Base-by-base conservation (phyloP, 768 basidiomycete species). In the Plicaturopsis crispa region DNA sequence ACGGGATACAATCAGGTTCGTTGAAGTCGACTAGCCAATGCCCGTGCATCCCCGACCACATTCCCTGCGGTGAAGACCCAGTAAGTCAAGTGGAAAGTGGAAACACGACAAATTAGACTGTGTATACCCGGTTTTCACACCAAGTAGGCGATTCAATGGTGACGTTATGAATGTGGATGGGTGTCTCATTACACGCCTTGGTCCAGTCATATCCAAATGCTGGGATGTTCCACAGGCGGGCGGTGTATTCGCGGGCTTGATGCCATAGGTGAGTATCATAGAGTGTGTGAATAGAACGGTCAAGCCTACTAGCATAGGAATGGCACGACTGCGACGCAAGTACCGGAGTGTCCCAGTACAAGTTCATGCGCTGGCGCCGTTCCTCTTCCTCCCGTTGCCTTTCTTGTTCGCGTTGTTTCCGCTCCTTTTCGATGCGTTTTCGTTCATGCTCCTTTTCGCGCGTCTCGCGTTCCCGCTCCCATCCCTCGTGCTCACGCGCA, bases 241-340 rank as follows among this genome's bases (percentile, higher is more conserved):
- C 58, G 11, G 48, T 48, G 6, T 60, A 59, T 41, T 58, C 51
- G 34, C 51, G 40, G 12, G 51, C 54, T 2, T 40, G 51, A 12
- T 52, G 57, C n/a, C n/a, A n/a, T n/a, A n/a, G n/a, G n/a, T n/a
- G n/a, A n/a, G n/a, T n/a, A n/a, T n/a, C n/a, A n/a, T n/a, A n/a
- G n/a, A n/a, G n/a, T n/a, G n/a, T n/a, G n/a, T n/a, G n/a, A n/a
- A n/a, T n/a, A n/a, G n/a, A n/a, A n/a, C n/a, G n/a, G n/a, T n/a
- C n/a, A n/a, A n/a, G n/a, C n/a, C n/a, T n/a, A n/a, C n/a, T n/a
- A n/a, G n/a, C n/a, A n/a, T n/a, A n/a, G 1, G 52, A 45, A 13
- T 36, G 50, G 46, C 57, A 59, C n/a, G n/a, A n/a, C 5, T 10
- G 5, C 14, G 42, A 35, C 20, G 53, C 53, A 2, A 38, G 26